Percentiles rank a stretch among this genome's conserved stretches.
phyloP scores from a whole-genome alignment of 164 flowering plant species.

The Hamamelis virginiana region DNA sequence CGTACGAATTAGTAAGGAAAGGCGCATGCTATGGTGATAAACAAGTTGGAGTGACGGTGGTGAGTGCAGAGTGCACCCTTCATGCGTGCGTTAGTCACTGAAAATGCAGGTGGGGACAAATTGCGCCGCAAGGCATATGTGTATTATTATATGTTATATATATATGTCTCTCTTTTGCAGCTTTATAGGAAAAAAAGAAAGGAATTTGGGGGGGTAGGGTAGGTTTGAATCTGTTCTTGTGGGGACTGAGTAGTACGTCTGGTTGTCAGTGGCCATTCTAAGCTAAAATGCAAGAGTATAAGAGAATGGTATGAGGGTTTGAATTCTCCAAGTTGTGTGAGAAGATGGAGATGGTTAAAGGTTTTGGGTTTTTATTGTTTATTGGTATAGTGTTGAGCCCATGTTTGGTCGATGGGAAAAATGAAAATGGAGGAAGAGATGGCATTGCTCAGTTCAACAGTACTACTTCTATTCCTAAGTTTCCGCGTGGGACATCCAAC shows the following conservation, averaged over 20 bases:
- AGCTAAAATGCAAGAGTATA: not conserved
- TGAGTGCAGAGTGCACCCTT: not conserved
- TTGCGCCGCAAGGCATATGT: slow-evolving; percentile 15
- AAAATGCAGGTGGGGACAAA: slow-evolving; percentile 27
- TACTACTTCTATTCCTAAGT: not conserved
- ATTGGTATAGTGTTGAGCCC: slow-evolving; percentile 12
- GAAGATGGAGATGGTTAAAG: slow-evolving; percentile 10
- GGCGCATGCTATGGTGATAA: no score
- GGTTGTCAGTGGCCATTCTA: slow-evolving; percentile 1
- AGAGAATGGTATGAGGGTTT: not conserved
- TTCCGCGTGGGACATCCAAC: not conserved
- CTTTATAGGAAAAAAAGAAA: slow-evolving; percentile 1
- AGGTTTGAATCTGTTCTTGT: slow-evolving; percentile 1
- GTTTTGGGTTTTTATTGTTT: slow-evolving; percentile 9
- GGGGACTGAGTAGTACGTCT: slow-evolving; percentile 13
- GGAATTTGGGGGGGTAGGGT: not conserved
- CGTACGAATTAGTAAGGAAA: no score
- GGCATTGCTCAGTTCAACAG: not conserved
- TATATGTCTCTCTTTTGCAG: slow-evolving; percentile 3
- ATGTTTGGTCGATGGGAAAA: slow-evolving; percentile 13
- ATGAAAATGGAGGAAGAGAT: not conserved
- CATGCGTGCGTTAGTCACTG: not conserved
- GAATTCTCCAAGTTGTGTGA: not conserved
- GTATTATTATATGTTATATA: not conserved
- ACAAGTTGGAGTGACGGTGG: no score